A percentile compares a stretch with the other conserved stretches of the same genome.
These are phyloP conservation scores for Yarrowia sp. DNA, from an alignment of 805 yeast genomes.

Conservation along the genomic window DNA sequence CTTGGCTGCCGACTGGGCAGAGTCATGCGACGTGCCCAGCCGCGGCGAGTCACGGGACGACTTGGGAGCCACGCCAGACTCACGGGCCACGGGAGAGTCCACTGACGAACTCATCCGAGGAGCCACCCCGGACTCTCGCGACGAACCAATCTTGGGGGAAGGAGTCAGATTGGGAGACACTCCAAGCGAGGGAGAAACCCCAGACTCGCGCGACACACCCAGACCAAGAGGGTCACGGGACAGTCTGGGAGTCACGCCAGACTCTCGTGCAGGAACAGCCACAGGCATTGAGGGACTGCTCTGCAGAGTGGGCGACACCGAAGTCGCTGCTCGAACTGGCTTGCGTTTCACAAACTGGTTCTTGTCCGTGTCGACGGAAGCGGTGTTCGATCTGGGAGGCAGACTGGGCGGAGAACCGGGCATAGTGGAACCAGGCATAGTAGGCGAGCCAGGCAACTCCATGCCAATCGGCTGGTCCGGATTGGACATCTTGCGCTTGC, in stretches of 20 bases:
- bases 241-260: not conserved
- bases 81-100: not conserved
- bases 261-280: not conserved
- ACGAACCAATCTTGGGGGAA: not conserved
- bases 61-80: not conserved
- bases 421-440: not conserved
- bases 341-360: conserved; percentile 22
- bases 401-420: conserved; percentile 1
- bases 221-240: not conserved
- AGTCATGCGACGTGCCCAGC: not conserved
- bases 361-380: conserved; percentile 13
- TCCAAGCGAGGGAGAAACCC: not conserved
- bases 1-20: not conserved
- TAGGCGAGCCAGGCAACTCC: conserved; percentile 20
- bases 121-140: not conserved
- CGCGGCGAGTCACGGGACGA: not conserved
- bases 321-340: not conserved
- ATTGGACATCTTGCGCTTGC: conserved; percentile 12
- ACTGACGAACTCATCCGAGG: not conserved
- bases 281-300: not conserved
- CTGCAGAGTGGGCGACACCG: not conserved
- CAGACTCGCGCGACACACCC: not conserved
- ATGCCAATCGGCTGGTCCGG: conserved; percentile 15
- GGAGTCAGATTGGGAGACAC: not conserved
- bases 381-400: conserved; percentile 13